These are phyloP conservation scores for Eimeria maxima DNA, from an alignment of 169 alveolate species.

Conservation along the genomic window DNA sequence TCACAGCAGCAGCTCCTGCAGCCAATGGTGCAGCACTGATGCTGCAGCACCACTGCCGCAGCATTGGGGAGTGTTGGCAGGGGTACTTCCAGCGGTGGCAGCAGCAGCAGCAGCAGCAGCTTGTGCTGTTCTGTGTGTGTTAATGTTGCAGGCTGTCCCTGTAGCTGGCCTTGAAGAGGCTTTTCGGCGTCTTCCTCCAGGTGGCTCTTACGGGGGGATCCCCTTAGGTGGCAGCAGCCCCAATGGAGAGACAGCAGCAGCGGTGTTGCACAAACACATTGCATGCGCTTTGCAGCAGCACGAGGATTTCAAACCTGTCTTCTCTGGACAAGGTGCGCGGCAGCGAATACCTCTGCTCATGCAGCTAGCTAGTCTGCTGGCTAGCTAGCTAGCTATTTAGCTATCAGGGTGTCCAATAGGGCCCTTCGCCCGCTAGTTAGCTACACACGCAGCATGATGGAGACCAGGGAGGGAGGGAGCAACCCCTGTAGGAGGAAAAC, in stretches of 20 bases:
- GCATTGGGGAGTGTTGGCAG: not conserved
- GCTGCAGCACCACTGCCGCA: not conserved
- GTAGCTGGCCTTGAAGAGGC: conserved; percentile 12
- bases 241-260: conserved; percentile 40
- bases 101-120: not conserved
- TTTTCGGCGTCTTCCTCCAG: conserved; percentile 38
- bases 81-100: not conserved
- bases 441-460: not conserved
- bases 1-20: not conserved
- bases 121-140: not conserved
- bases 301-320: conserved; percentile 36
- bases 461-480: not conserved
- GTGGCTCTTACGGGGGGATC: conserved; percentile 45
- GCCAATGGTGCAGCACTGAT: not conserved
- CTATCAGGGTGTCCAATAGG: not conserved
- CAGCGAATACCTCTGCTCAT: not conserved
- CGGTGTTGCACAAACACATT: not conserved
- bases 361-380: not conserved
- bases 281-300: conserved; percentile 43
- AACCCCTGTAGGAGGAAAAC: too few relatives aligned
- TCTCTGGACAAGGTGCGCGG: conserved; percentile 8
- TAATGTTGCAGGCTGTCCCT: conserved; percentile 29
- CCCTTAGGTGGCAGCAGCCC: not conserved
- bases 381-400: not conserved
- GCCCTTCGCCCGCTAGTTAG: not conserved